A percentile compares a stretch with the other conserved stretches of the same genome.
Evolutionary conservation across 768 basidiomycete species (phyloP).

Genomic region (Daedaleopsis sinensis): DNA sequence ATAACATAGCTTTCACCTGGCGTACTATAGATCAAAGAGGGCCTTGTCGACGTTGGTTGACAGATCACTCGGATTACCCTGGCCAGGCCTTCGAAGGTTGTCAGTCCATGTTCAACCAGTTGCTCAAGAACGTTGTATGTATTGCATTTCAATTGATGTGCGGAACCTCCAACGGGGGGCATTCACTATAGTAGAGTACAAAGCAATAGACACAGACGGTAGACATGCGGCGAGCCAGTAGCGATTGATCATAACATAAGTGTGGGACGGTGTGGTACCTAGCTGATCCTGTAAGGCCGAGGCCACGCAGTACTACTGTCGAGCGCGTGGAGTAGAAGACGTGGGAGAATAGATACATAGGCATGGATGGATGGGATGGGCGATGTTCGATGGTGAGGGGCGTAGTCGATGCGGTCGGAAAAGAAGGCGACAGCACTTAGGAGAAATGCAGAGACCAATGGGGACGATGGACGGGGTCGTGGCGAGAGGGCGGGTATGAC

Average conservation of each 20-base stretch:
- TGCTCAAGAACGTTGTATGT: background rate
- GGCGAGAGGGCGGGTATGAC: background rate
- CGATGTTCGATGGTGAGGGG: background rate
- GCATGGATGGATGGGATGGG: slow-evolving; percentile 6
- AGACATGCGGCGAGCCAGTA: slow-evolving; percentile 14
- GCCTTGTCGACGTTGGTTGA: too few relatives aligned
- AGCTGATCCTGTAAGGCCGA: background rate
- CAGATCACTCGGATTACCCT: too few relatives aligned
- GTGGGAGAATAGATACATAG: slow-evolving; percentile 16
- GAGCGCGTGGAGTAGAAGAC: slow-evolving; percentile 3
- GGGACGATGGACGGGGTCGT: slow-evolving; percentile 1
- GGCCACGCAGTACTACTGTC: slow-evolving; percentile 14
- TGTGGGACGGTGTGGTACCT: slow-evolving; percentile 5
- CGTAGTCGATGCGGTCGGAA: background rate
- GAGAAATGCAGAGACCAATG: slow-evolving; percentile 6
- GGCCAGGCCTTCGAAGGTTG: too few relatives aligned
- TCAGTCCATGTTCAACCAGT: too few relatives aligned
- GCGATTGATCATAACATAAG: slow-evolving; percentile 11
- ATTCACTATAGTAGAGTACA: slow-evolving; percentile 16
- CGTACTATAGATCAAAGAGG: too few relatives aligned
- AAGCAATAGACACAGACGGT: slow-evolving; percentile 23
- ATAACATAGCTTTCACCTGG: too few relatives aligned
- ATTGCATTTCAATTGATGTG: slow-evolving; percentile 11
- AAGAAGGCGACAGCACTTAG: background rate
- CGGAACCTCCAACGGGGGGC: slow-evolving; percentile 4